Conservation (phyloP, 257 asterid genomes). For the Scutellaria baicalensis region DNA sequence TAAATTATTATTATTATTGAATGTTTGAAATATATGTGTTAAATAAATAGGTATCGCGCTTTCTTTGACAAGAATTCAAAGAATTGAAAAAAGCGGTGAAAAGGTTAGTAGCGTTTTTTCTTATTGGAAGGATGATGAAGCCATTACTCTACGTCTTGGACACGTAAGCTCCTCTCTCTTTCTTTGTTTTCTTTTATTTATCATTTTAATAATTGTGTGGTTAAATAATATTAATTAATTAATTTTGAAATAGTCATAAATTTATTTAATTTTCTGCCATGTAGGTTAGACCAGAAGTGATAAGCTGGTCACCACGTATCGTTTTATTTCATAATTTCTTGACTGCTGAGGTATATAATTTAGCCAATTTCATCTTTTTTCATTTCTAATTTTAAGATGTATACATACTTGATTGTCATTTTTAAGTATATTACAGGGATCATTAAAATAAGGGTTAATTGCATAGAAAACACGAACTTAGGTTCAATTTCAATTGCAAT, state of each 20-base stretch:
- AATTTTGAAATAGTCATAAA: no score
- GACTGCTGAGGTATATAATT: constrained; percentile 54
- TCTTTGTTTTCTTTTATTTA: no score
- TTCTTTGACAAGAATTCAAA: constrained; percentile 15
- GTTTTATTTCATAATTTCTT: constrained; percentile 43
- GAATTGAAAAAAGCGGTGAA: neutral
- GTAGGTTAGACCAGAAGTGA: constrained; percentile 59
- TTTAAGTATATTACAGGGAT: no score
- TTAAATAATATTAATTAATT: no score
- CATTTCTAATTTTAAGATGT: neutral
- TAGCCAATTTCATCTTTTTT: neutral
- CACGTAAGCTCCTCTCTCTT: constrained; percentile 26
- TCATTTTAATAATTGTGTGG: no score
- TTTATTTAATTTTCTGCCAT: neutral
- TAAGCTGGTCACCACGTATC: constrained; percentile 63
- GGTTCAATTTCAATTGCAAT: no score
- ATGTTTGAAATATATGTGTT: no score
- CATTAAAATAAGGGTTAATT: no score
- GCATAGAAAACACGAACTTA: no score
- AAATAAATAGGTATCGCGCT: constrained; percentile 22
- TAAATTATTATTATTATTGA: no score
- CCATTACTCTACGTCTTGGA: constrained; percentile 43
- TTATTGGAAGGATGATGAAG: constrained; percentile 46
- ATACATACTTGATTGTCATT: no score
- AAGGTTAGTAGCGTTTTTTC: constrained; percentile 11